Evolutionary conservation across 768 basidiomycete genomes (phyloP), one percentile per base, ranked within the genome.

Genomic region (Lactarius deliciosus): DNA sequence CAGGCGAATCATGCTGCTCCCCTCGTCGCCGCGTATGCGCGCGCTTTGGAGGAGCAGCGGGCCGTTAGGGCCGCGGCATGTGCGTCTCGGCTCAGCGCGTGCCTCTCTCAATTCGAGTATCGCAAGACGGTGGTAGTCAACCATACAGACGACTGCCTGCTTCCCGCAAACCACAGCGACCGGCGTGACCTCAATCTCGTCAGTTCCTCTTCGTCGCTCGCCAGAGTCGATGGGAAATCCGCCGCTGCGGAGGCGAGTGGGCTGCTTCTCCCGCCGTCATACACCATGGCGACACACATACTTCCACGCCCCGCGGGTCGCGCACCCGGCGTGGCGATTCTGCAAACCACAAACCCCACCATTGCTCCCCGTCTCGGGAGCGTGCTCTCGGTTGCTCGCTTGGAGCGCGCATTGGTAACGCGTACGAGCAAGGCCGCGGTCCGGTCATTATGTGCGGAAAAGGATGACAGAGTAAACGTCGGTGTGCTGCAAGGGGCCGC

Each of bases 271-370:
- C 78, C 80, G 18, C 73, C 79, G 3, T 74, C 81, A 0, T 87
- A 85, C 72, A 85, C 87, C 2, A 90, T 90, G 86, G 81, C 89
- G 15, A 93, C 91, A 5, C 90, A 92, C 64, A 75, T 88, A 38
- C 76, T 86, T 11, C 74, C 78, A 47, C 73, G 76, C 53, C 79
- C 80, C 18, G 66, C 74, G 60, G 77, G 73, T 71, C 77, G 76
- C 58, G 75, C 78, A 7, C 57, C 68, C 28, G 73, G 72, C 40
- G 78, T 75, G 20, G 70, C 75, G 8, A 77, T 90, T 13, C 86
- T 83, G 64, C 91, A 92, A 75, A 91, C 88, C 13, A 92, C 89
- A 10, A 92, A 92, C 74, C 89, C 89, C 0, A 81, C 87, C 56
- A 74, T 89, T 25, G 73, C 82, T 4, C 85, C 87, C 11, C 74